Evolutionary conservation across 2,329 filamentous ascomycete genomes (phyloP).

Genomic region (Fusarium sp.): DNA sequence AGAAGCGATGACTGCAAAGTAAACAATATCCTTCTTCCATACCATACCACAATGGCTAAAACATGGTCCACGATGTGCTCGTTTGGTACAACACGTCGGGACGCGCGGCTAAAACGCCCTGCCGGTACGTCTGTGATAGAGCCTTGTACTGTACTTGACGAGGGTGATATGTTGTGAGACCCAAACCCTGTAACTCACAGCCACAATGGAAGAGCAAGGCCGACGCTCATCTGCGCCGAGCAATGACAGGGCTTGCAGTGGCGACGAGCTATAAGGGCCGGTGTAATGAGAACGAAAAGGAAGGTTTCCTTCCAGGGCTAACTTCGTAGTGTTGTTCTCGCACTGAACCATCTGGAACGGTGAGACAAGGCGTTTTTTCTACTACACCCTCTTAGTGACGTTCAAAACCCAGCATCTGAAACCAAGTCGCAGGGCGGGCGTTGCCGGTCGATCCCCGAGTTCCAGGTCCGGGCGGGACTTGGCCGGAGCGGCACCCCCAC

Average conservation of each 20-base stretch:
- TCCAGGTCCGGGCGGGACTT: not conserved
- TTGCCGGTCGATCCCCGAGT: conserved; percentile 32
- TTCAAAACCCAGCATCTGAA: conserved; percentile 8
- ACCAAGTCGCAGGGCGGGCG: conserved; percentile 23
- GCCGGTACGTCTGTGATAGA: not conserved
- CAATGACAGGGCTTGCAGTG: conserved; percentile 9
- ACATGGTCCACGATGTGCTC: not conserved
- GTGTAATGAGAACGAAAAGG: conserved; percentile 1
- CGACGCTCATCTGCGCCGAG: not conserved
- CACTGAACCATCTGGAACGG: not conserved
- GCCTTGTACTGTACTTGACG: not conserved
- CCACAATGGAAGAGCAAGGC: conserved; percentile 6
- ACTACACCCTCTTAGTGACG: not conserved
- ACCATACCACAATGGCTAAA: not conserved
- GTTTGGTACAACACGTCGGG: not conserved
- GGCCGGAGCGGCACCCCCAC: conserved; percentile 6
- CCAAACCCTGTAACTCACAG: not conserved
- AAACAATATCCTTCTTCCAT: not conserved
- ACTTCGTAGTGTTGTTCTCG: not conserved
- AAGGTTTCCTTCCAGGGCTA: not conserved
- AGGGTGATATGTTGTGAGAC: conserved; percentile 2
- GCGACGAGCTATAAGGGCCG: conserved; percentile 2
- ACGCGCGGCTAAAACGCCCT: conserved; percentile 12
- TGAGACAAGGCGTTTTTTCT: conserved; percentile 5
- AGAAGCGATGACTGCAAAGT: not conserved